Evolutionary conservation across 2,329 filamentous ascomycete genomes (phyloP), one percentile per base, ranked within the genome.

Genomic region (Blastomyces emzantsi): DNA sequence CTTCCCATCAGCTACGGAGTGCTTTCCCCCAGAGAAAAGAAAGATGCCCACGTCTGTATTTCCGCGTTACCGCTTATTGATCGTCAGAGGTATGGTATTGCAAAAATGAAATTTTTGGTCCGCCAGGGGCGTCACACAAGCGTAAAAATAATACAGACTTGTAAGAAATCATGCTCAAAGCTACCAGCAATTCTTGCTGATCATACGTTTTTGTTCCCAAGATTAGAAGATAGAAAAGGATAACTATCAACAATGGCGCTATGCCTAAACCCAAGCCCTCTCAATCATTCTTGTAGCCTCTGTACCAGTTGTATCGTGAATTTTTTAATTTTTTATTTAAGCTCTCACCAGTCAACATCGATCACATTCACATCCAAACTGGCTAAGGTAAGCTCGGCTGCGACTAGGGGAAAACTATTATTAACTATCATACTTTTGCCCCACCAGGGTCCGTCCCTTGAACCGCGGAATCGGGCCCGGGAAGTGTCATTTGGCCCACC

Each of bases 391-490:
- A 47, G 45, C 45, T 47, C 45, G 3, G n/a, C n/a, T 19, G 51
- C 28, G 30, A 19, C 51, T 54, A 30, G 25, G 15, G 25, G 11
- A 2, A 28, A 25, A 28, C n/a, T 52, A 52, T 25, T 52, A 52
- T 52, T 28, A 52, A 43, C 49, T 25, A 52, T 13, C 22, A 54
- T 30, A 57, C 33, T 9, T 28, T 28, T 28, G 36, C 55, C 25
- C 22, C n/a, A n/a, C 55, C n/a, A 25, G 11, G 7, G 9, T 36
- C n/a, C 54, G 33, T 39, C 36, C 25, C 22, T n/a, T 13, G 41
- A 49, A 60, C 57, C 57, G 41, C 57, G 57, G 57, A 49, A 47
- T 43, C 57, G 43, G 57, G 57, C 19, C 43, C 57, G 57, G 57
- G 41, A 60, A 36, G 33, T 43, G 52, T 30, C 28, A n/a, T 19